Percentiles rank a stretch among this genome's conserved stretches.
Conservation (phyloP, 495 filamentous ascomycete genomes). For the Aspergillus ostianus region DNA sequence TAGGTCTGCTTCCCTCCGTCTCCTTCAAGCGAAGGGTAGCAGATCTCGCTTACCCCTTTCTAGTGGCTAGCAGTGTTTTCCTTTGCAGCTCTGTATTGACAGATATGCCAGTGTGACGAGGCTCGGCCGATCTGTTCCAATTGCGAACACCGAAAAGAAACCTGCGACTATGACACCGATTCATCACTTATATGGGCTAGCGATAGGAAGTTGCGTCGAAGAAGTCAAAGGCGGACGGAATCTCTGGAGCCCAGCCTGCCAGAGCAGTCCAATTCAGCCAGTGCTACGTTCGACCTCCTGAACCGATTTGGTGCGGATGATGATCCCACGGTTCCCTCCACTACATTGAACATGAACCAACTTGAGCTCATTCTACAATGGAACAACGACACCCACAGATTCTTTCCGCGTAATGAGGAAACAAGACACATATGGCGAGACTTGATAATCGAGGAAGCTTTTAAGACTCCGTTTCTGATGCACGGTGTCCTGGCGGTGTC, state of each 20-base stretch:
- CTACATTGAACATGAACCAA: constrained; percentile 19
- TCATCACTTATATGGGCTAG: constrained; percentile 20
- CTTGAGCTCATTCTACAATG: constrained; percentile 24
- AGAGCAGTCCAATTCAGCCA: background rate
- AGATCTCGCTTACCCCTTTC: too few species aligned
- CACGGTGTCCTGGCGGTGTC: constrained; percentile 38
- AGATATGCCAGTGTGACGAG: constrained; percentile 23
- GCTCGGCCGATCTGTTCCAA: constrained; percentile 21
- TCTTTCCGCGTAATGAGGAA: constrained; percentile 21
- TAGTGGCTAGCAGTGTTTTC: too few species aligned
- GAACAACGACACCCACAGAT: constrained; percentile 22
- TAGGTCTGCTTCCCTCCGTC: too few species aligned
- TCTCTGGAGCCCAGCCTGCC: background rate
- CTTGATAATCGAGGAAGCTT: constrained; percentile 33
- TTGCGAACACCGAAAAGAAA: constrained; percentile 19
- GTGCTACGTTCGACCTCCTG: constrained; percentile 8
- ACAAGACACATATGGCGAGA: constrained; percentile 29
- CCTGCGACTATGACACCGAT: constrained; percentile 21
- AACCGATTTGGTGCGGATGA: background rate
- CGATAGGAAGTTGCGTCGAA: background rate
- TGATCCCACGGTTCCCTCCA: background rate
- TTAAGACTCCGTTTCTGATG: constrained; percentile 32
- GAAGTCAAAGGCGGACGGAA: background rate
- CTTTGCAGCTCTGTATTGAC: too few species aligned
- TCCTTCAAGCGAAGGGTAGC: too few species aligned